Conservation (phyloP, 73 alveolate genomes). For the Paramecium caudatum region DNA sequence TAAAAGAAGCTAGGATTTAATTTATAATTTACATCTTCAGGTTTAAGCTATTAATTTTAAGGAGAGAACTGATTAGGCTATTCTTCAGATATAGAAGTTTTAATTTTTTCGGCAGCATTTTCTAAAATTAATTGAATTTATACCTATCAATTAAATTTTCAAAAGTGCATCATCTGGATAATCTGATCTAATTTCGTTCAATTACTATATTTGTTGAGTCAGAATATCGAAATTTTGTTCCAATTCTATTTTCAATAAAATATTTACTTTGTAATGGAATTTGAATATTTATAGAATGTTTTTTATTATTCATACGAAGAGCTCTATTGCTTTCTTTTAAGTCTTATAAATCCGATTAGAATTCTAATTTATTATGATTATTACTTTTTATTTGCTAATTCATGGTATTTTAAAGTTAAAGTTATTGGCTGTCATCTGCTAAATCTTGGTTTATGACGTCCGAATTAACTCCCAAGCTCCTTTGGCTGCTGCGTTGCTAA, state of each 20-base stretch:
- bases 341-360: background rate
- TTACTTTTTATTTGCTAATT: background rate
- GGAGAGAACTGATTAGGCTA: background rate
- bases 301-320: background rate
- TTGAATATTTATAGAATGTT: background rate
- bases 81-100: background rate
- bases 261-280: background rate
- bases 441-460: background rate
- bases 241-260: background rate
- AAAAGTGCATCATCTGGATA: background rate
- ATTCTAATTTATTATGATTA: background rate
- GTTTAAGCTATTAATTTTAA: no score
- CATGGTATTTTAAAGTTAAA: background rate
- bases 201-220: background rate
- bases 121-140: background rate
- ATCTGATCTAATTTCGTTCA: background rate
- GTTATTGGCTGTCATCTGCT: background rate
- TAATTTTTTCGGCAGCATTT: background rate
- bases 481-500: background rate
- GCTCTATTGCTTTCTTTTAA: background rate
- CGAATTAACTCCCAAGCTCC: conserved; percentile 5
- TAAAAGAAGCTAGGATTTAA: no score
- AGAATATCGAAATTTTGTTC: conserved; percentile 9
- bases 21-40: no score
- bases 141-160: background rate